Percentiles rank a stretch among this genome's conserved stretches.
Conservation (phyloP, 2,329 filamentous ascomycete species). For the Conoideocrella luteorostrata region DNA sequence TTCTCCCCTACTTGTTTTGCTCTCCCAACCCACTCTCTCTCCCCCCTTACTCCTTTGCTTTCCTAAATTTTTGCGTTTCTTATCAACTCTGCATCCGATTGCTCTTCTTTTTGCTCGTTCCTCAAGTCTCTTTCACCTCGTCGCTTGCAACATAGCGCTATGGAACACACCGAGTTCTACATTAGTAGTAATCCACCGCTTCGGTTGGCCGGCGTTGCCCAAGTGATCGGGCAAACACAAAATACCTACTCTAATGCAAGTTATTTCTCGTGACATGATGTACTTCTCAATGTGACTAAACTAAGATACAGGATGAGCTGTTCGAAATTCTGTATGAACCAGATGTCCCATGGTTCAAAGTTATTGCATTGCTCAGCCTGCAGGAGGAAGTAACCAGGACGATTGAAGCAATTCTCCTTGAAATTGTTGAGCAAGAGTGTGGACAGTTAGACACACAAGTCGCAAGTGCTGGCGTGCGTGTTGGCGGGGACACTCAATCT, state of each 20-base stretch:
- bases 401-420: conserved; percentile 16
- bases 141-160: no score
- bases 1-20: no score
- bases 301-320: conserved; percentile 11
- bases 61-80: no score
- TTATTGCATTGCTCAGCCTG: conserved; percentile 13
- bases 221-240: conserved; percentile 14
- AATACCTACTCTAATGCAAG: background rate
- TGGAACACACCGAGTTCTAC: conserved; percentile 25
- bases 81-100: no score
- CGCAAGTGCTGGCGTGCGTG: background rate
- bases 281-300: no score
- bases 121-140: no score
- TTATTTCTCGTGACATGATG: background rate
- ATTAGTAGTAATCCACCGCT: conserved; percentile 28
- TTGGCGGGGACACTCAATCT: background rate
- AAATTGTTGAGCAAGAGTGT: conserved; percentile 8
- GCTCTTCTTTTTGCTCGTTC: no score
- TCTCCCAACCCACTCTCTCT: no score
- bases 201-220: conserved; percentile 21
- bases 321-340: conserved; percentile 31
- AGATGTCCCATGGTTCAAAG: conserved; percentile 28
- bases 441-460: background rate
- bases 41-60: no score
- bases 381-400: conserved; percentile 12